Conservation (phyloP, 371 early-diverging fungal genomes). For the Chytridium lagenaria region DNA sequence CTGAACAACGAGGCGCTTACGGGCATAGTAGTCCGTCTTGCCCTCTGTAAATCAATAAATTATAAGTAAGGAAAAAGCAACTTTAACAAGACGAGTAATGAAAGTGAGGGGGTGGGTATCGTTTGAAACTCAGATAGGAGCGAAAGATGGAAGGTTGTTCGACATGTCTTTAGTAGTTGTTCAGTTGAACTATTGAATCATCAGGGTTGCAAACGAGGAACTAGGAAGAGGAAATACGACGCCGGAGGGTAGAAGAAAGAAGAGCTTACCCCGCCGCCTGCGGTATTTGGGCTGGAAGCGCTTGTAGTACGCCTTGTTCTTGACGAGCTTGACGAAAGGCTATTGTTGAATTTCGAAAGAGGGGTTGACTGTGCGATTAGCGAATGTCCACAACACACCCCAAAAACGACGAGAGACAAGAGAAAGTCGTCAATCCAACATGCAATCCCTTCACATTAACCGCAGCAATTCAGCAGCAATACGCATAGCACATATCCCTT, state of each 20-base stretch:
- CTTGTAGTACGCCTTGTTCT: constrained; percentile 99
- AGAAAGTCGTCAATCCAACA: neutral
- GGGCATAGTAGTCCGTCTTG: constrained; percentile 99
- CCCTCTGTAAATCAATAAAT: constrained; percentile 76
- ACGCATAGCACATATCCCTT: too few relatives aligned
- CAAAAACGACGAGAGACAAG: neutral
- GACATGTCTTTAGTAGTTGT: constrained; percentile 42
- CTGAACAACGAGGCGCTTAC: constrained; percentile 98
- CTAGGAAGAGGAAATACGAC: too few relatives aligned
- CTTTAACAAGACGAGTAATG: neutral
- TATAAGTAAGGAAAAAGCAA: neutral
- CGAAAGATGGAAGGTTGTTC: constrained; percentile 77
- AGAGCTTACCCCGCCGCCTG: constrained; percentile 89
- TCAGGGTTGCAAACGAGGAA: too few relatives aligned
- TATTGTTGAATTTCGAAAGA: constrained; percentile 24
- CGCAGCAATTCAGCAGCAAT: too few relatives aligned
- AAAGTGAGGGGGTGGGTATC: neutral
- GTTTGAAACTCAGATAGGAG: constrained; percentile 80
- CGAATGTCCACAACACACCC: too few relatives aligned
- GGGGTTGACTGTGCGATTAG: neutral
- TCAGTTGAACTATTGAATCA: constrained; percentile 78
- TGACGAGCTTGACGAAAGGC: constrained; percentile 92
- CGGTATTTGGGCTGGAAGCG: constrained; percentile 99
- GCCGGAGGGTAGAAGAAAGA: too few relatives aligned
- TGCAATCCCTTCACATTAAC: neutral